Conservation (phyloP, 1,284 basidiomycete genomes). For the Ustilago nuda region DNA sequence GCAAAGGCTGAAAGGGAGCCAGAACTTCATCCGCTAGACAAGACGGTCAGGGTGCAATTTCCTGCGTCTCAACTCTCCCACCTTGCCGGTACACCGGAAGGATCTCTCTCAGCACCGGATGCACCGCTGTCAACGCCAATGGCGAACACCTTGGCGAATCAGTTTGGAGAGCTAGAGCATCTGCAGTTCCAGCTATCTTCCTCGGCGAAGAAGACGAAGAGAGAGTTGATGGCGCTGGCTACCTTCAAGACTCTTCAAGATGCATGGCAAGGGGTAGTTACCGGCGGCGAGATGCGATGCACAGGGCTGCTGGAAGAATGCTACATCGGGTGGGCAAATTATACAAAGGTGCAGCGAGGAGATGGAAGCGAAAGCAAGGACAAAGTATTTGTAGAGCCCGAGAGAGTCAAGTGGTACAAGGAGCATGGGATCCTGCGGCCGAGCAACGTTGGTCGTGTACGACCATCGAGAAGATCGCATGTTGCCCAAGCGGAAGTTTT, state of each 20-base stretch:
- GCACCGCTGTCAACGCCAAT: constrained; percentile 45
- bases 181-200: constrained; percentile 43
- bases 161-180: constrained; percentile 54
- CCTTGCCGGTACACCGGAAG: constrained; percentile 22
- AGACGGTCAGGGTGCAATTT: constrained; percentile 57
- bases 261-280: constrained; percentile 57
- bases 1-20: constrained; percentile 33
- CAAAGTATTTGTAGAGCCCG: constrained; percentile 40
- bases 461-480: neutral
- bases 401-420: constrained; percentile 39
- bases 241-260: constrained; percentile 48
- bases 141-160: constrained; percentile 23
- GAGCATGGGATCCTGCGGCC: constrained; percentile 24
- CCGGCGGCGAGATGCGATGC: constrained; percentile 58
- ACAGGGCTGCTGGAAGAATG: constrained; percentile 55
- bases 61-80: constrained; percentile 45
- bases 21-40: constrained; percentile 50
- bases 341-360: constrained; percentile 16
- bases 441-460: constrained; percentile 36
- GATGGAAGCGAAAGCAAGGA: constrained; percentile 23
- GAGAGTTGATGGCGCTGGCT: constrained; percentile 55
- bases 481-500: neutral
- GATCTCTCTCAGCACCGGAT: neutral
- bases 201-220: constrained; percentile 40
- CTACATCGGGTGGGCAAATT: constrained; percentile 61